Conservation (phyloP, 2,329 filamentous ascomycete genomes). For the Talaromyces sp. region DNA sequence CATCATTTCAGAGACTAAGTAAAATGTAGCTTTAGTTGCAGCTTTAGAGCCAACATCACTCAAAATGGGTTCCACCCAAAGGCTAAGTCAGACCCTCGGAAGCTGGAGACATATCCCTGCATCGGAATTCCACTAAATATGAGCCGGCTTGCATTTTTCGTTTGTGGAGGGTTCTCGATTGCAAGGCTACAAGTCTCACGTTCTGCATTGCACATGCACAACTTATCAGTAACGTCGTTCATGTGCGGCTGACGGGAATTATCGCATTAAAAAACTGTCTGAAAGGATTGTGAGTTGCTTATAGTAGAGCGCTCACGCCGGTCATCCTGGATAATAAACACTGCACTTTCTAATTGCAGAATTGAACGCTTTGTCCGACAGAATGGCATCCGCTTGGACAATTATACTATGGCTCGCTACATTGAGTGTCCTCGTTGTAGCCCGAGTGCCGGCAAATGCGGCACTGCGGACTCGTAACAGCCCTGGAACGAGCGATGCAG, state of each 20-base stretch:
- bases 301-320: neutral
- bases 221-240: neutral
- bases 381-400: neutral
- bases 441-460: neutral
- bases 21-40: neutral
- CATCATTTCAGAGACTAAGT: neutral
- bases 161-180: neutral
- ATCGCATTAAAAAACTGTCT: neutral
- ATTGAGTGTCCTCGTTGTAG: neutral
- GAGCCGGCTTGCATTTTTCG: neutral
- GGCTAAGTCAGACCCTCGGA: neutral
- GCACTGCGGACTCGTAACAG: conserved; percentile 6
- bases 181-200: conserved; percentile 6
- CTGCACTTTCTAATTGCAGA: neutral
- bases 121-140: neutral
- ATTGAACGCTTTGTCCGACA: neutral
- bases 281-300: neutral
- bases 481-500: neutral
- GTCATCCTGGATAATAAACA: neutral
- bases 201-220: neutral
- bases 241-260: neutral
- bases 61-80: neutral
- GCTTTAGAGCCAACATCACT: neutral
- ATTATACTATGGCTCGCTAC: conserved; percentile 4
- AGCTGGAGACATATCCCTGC: neutral